A percentile compares a stretch with the other conserved stretches of the same genome.
These are phyloP conservation scores for Baudoinia panamericana DNA, from an alignment of 495 filamentous ascomycete species.

Conservation along the genomic window DNA sequence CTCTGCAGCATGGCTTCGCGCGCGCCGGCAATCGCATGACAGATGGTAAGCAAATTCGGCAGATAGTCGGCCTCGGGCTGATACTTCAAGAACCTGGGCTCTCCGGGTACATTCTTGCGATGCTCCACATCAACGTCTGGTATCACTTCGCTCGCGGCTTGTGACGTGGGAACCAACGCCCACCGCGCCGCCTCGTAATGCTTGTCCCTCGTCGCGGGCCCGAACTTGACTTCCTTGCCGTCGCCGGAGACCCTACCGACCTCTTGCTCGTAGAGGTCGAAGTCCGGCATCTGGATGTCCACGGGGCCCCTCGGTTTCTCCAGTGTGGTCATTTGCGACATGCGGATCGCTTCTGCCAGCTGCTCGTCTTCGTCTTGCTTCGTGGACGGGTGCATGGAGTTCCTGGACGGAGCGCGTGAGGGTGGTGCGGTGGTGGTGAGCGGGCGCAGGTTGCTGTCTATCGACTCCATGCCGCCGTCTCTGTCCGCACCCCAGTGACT, in stretches of 20 bases:
- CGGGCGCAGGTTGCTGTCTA: slow-evolving; percentile 2
- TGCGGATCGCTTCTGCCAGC: slow-evolving; percentile 5
- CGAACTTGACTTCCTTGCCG: slow-evolving; percentile 5
- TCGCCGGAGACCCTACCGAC: neutral
- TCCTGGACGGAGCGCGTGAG: neutral
- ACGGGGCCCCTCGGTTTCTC: no score
- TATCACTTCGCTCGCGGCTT: slow-evolving; percentile 3
- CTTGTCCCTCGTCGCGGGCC: slow-evolving; percentile 16
- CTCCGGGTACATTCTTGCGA: neutral
- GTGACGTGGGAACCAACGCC: slow-evolving; percentile 7
- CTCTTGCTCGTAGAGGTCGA: slow-evolving; percentile 16
- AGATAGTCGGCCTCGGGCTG: slow-evolving; percentile 18
- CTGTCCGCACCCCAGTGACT: slow-evolving; percentile 2
- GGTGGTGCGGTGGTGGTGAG: slow-evolving; percentile 8
- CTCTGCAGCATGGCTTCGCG: slow-evolving; percentile 19
- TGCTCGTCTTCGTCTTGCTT: slow-evolving; percentile 15
- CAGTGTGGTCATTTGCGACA: no score
- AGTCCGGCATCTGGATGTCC: neutral
- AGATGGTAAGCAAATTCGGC: slow-evolving; percentile 21
- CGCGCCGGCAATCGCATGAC: slow-evolving; percentile 14
- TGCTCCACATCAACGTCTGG: slow-evolving; percentile 11
- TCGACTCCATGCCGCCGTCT: slow-evolving; percentile 2
- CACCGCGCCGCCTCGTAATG: slow-evolving; percentile 15
- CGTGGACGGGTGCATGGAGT: slow-evolving; percentile 3
- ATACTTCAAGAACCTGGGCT: slow-evolving; percentile 17